A percentile compares a stretch with the other conserved stretches of the same genome.
These are phyloP conservation scores for Neofusicoccum sp. DNA, from an alignment of 2,329 filamentous ascomycete species.

Conservation along the genomic window DNA sequence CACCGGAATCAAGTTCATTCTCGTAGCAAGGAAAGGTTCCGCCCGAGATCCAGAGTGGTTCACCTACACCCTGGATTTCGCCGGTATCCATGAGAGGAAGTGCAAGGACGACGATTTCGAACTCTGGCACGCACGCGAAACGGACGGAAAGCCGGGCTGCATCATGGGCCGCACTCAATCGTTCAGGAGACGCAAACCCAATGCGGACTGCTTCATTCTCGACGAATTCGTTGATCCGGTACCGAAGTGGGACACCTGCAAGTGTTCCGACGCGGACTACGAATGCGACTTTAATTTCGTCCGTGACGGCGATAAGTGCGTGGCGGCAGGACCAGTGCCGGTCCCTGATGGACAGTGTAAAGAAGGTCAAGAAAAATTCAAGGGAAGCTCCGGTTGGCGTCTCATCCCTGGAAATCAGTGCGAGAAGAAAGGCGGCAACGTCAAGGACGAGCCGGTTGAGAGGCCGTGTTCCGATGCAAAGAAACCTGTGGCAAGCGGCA, in stretches of 20 bases:
- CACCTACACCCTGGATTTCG: conserved; percentile 81
- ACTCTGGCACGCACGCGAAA: conserved; percentile 81
- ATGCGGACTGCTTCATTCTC: conserved; percentile 86
- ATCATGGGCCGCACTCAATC: conserved; percentile 96
- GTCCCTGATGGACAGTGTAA: conserved; percentile 76
- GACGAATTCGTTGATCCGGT: conserved; percentile 79
- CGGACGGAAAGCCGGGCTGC: conserved; percentile 81
- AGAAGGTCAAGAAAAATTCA: conserved; percentile 71
- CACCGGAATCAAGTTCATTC: conserved; percentile 85
- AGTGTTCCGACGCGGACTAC: conserved; percentile 82
- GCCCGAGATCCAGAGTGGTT: conserved; percentile 55
- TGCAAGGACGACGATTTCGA: conserved; percentile 81
- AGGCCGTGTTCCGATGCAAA: conserved; percentile 69
- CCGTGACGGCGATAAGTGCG: conserved; percentile 68
- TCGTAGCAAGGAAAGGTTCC: conserved; percentile 61
- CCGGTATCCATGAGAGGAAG: conserved; percentile 74
- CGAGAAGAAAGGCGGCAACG: conserved; percentile 38
- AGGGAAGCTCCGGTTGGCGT: conserved; percentile 86
- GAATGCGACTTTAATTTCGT: conserved; percentile 96
- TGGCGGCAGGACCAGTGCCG: conserved; percentile 62
- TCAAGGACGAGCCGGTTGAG: conserved; percentile 60
- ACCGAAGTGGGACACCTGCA: conserved; percentile 72
- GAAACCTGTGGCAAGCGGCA: conserved; percentile 63
- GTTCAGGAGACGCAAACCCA: conserved; percentile 81
- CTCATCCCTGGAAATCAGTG: conserved; percentile 73